Evolutionary conservation across 306 rosid species (phyloP).

Genomic region (Ammopiptanthus mongolicus): DNA sequence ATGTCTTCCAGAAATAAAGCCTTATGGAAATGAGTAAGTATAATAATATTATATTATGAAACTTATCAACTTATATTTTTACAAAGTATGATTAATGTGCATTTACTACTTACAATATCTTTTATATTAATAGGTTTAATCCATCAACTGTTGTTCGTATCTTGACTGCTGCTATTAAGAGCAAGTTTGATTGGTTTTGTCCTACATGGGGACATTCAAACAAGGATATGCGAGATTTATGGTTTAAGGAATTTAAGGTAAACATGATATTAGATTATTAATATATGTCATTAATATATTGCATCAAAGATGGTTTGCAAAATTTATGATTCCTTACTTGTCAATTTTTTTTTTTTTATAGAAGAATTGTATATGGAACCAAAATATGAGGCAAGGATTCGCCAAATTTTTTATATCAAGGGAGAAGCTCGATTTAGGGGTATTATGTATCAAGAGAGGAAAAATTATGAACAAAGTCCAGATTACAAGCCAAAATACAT

Average conservation of each 20-base stretch:
- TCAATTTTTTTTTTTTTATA: neutral
- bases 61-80: no score
- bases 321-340: neutral
- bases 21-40: neutral
- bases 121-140: neutral
- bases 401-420: neutral
- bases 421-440: neutral
- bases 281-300: no score
- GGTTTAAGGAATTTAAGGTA: neutral
- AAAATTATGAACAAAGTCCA: neutral
- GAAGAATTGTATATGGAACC: neutral
- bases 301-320: no score
- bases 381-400: neutral
- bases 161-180: neutral
- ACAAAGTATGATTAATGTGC: no score
- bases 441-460: neutral
- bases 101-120: no score
- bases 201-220: neutral
- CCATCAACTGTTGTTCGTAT: neutral
- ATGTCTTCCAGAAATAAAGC: neutral
- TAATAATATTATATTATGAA: neutral
- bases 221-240: neutral
- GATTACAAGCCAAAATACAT: neutral
- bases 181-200: neutral
- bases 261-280: no score